These are phyloP conservation scores for Clarireedia monteithiana DNA, from an alignment of 2,329 filamentous ascomycete species.

Conservation along the genomic window DNA sequence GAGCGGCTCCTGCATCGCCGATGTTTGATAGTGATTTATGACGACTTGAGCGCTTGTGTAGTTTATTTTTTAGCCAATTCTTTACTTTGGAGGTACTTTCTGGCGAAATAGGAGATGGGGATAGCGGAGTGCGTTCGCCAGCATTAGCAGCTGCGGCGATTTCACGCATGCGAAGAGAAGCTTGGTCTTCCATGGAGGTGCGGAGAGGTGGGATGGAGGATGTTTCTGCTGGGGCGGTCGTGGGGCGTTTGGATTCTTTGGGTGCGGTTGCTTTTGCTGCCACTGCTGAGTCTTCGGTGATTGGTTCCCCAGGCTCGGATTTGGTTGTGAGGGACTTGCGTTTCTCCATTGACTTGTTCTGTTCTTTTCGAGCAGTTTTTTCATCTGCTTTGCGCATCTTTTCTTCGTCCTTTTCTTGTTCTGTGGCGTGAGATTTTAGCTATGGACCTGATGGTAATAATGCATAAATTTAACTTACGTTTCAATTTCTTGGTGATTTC, in stretches of 20 bases:
- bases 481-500: slow-evolving; percentile 47
- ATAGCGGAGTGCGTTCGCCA: slow-evolving; percentile 16
- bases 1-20: not conserved
- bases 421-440: slow-evolving; percentile 3
- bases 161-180: slow-evolving; percentile 19
- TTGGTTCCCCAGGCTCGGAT: slow-evolving; percentile 1
- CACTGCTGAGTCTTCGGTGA: not conserved
- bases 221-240: not conserved
- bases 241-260: slow-evolving; percentile 3
- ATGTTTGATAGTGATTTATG: slow-evolving; percentile 13
- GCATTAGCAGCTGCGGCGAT: slow-evolving; percentile 16
- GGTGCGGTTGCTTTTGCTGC: no score
- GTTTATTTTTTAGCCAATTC: slow-evolving; percentile 48
- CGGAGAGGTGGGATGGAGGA: slow-evolving; percentile 12
- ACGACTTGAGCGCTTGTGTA: slow-evolving; percentile 31
- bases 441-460: not conserved
- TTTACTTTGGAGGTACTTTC: slow-evolving; percentile 28
- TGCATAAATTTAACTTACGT: slow-evolving; percentile 39
- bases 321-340: slow-evolving; percentile 32
- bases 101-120: slow-evolving; percentile 12
- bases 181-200: slow-evolving; percentile 26
- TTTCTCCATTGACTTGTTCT: slow-evolving; percentile 35
- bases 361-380: slow-evolving; percentile 43
- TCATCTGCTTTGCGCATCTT: slow-evolving; percentile 47
- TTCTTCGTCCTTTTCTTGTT: slow-evolving; percentile 35